phyloP scores from a whole-genome alignment of 345 rosid species.

The Eucalyptus grandis region DNA sequence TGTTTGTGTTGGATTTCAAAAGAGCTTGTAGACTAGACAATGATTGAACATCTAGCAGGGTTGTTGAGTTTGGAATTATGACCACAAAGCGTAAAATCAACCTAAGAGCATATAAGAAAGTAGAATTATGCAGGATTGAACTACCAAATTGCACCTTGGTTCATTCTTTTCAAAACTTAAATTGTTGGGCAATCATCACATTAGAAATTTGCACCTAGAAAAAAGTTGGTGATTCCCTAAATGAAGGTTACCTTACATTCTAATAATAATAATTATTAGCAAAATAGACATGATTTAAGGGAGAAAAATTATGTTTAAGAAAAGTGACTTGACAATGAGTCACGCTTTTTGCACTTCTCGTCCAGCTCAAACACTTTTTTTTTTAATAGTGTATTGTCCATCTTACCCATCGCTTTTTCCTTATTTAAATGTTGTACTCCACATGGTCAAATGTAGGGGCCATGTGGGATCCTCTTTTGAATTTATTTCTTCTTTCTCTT shows the following conservation, averaged over 20 bases:
- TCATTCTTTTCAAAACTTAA: not conserved
- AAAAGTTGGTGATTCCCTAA: not conserved
- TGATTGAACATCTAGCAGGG: not conserved
- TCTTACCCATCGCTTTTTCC: too few relatives aligned
- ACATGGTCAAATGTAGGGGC: too few relatives aligned
- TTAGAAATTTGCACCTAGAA: not conserved
- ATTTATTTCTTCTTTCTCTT: too few relatives aligned
- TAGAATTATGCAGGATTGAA: not conserved
- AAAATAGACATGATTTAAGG: not conserved
- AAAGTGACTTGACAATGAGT: not conserved
- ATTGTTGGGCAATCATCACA: not conserved
- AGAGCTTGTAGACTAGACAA: not conserved
- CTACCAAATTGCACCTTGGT: not conserved
- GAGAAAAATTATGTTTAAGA: not conserved
- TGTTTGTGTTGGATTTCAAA: not conserved
- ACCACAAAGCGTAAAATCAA: not conserved
- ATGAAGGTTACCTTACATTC: not conserved
- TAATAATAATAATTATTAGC: not conserved
- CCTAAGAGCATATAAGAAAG: not conserved
- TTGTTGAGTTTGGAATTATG: not conserved
- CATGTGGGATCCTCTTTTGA: too few relatives aligned
- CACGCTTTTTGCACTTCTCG: rapidly evolving
- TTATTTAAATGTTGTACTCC: too few relatives aligned
- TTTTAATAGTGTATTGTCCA: too few relatives aligned
- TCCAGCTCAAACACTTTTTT: too few relatives aligned